phyloP scores from a whole-genome alignment of 495 filamentous ascomycete species.

The Aspergillus asperescens region DNA sequence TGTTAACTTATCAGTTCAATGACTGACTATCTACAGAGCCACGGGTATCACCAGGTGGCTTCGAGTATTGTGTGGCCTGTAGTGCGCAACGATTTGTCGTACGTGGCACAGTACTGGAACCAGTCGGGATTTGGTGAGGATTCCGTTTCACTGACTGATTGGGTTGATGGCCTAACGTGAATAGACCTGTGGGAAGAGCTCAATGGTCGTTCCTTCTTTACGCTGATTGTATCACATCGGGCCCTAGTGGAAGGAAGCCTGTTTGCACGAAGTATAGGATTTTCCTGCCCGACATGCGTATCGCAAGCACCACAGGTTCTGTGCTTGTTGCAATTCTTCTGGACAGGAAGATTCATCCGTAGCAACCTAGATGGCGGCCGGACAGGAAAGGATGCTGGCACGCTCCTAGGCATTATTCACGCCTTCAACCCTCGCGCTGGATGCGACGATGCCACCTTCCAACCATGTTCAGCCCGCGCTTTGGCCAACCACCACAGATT shows the following conservation, averaged over 20 bases:
- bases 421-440: conserved; percentile 54
- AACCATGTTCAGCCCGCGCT: conserved; percentile 58
- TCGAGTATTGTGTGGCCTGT: conserved; percentile 53
- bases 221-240: conserved; percentile 48
- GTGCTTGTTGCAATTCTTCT: conserved; percentile 62
- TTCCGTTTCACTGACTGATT: not conserved
- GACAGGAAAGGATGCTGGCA: conserved; percentile 58
- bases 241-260: conserved; percentile 58
- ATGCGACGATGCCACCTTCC: conserved; percentile 48
- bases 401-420: conserved; percentile 57
- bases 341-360: conserved; percentile 53
- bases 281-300: conserved; percentile 43
- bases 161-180: not conserved
- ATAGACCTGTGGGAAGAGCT: conserved; percentile 70
- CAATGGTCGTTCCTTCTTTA: conserved; percentile 56
- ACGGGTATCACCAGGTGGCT: conserved; percentile 27
- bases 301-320: conserved; percentile 54
- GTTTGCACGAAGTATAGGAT: conserved; percentile 44
- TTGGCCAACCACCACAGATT: conserved; percentile 61
- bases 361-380: conserved; percentile 52
- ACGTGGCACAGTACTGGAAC: conserved; percentile 68
- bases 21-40: conserved; percentile 12
- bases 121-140: conserved; percentile 40
- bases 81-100: conserved; percentile 62
- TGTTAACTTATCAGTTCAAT: conserved; percentile 13